Conservation (phyloP, 31 red algal species). For the Odonthalia washingtoniensis region DNA sequence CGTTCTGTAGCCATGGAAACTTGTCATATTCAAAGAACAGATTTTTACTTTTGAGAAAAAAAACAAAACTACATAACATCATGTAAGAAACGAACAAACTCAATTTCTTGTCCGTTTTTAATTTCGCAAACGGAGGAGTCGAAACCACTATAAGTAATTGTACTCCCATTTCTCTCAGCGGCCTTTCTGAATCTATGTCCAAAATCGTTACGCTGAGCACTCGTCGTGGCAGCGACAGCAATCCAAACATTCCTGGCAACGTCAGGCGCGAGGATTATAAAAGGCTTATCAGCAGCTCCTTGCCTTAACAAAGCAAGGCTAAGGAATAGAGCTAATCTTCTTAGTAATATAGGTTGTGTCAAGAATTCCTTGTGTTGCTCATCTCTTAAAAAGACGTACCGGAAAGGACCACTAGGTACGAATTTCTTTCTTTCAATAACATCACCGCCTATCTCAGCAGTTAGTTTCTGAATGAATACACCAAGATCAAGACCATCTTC, state of each 20-base stretch:
- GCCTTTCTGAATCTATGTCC: conserved; percentile 75
- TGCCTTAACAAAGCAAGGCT: conserved; percentile 66
- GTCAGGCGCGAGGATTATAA: conserved; percentile 80
- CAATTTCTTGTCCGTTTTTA: conserved; percentile 83
- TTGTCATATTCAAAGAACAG: no score
- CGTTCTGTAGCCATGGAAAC: no score
- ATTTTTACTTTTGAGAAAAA: background rate
- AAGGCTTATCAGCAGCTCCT: conserved; percentile 78
- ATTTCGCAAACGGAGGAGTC: conserved; percentile 79
- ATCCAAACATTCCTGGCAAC: conserved; percentile 61
- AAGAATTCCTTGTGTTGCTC: conserved; percentile 70
- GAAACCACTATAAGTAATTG: conserved; percentile 77
- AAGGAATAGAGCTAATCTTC: conserved; percentile 73
- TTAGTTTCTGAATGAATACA: conserved; percentile 65
- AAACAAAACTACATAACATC: conserved; percentile 69
- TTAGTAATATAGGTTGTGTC: conserved; percentile 67
- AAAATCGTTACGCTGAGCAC: conserved; percentile 73
- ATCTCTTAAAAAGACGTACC: conserved; percentile 84
- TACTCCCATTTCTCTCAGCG: conserved; percentile 72
- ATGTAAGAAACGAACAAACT: conserved; percentile 86
- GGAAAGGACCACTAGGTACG: conserved; percentile 84
- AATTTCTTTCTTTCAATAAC: conserved; percentile 78
- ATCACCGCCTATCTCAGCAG: conserved; percentile 74
- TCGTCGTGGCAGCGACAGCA: conserved; percentile 68
- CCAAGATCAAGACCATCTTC: conserved; percentile 73